Base-by-base conservation (phyloP, 768 basidiomycete genomes). In the Leucocoprinus leucothites region DNA sequence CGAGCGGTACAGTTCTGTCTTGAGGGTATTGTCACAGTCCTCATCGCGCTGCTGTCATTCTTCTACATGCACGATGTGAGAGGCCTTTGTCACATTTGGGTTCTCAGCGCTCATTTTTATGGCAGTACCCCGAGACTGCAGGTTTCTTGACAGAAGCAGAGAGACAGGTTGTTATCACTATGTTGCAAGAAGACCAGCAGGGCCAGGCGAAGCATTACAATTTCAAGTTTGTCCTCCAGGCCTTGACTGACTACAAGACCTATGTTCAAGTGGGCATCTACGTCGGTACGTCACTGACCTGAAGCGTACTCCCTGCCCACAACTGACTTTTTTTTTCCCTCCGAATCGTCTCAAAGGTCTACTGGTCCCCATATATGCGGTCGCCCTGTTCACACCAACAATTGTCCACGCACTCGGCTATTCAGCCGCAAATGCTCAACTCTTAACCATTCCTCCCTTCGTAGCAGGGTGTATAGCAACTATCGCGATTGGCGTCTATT, bases 41-140 rank as follows among this genome's bases (percentile, higher is more conserved):
- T 75, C 16, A 66, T 77, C 31, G 79, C 78, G 8, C 16, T 68
- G 24, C 54, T 67, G 0, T 69, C 79, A 35, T 83, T 73, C 63
- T 84, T 79, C 63, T 73, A 74, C 64, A 78, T 85, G 70, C 67
- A 83, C 56, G 82, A 84, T 64, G 79, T 79, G 51, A 38, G 76
- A 42, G 18, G 3, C 51, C 9, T 6, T 24, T 4, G 11, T 18
- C 3, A 22, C 16, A 8, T 35, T 5, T 36, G n/a, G 36, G 16
- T 13, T 43, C 16, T 6, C 13, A 53, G 51, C 26, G 11, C 14
- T 31, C 8, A 46, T 21, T 22, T 2, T 13, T 16, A 7, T 25
- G 11, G 14, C 56, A 81, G 79, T 84, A 79, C 64, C 82, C 83
- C 22, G 77, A 79, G 58, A 85, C 82, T 1, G 83, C 83, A 9